Evolutionary conservation across 805 yeast species (phyloP).

Genomic region (Maudiozyma saulgeensis): DNA sequence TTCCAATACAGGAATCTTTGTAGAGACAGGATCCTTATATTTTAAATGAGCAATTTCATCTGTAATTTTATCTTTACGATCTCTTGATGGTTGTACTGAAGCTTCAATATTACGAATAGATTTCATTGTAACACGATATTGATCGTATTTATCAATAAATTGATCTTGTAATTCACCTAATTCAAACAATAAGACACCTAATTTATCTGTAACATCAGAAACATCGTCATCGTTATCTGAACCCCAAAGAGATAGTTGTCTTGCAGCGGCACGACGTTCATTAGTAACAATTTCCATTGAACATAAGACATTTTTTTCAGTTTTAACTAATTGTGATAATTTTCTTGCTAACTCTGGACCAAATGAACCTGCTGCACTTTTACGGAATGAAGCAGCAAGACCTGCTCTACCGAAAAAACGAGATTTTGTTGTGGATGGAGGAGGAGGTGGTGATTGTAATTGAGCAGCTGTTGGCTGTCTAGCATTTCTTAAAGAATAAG

Average conservation of each 20-base stretch:
- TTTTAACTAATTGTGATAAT: slow-evolving; percentile 82
- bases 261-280: slow-evolving; percentile 93
- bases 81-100: slow-evolving; percentile 96
- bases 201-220: slow-evolving; percentile 91
- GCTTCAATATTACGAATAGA: slow-evolving; percentile 93
- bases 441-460: slow-evolving; percentile 72
- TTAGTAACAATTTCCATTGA: slow-evolving; percentile 85
- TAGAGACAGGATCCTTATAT: slow-evolving; percentile 96
- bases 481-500: slow-evolving; percentile 67
- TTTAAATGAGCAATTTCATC: slow-evolving; percentile 96
- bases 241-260: slow-evolving; percentile 96
- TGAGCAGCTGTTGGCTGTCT: slow-evolving; percentile 82
- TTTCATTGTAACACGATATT: slow-evolving; percentile 92
- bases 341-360: slow-evolving; percentile 95
- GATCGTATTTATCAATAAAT: slow-evolving; percentile 96
- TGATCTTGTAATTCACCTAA: slow-evolving; percentile 97
- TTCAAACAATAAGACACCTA: slow-evolving; percentile 92
- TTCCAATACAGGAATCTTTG: slow-evolving; percentile 89
- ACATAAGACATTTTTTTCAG: slow-evolving; percentile 93
- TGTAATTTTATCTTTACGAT: slow-evolving; percentile 94
- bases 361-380: slow-evolving; percentile 78
- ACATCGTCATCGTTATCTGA: slow-evolving; percentile 96
- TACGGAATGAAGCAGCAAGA: slow-evolving; percentile 61
- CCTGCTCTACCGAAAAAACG: slow-evolving; percentile 70
- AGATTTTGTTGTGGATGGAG: slow-evolving; percentile 63